Base-by-base conservation (phyloP, 352 stramenopile genomes). In the Peronospora destructor region DNA sequence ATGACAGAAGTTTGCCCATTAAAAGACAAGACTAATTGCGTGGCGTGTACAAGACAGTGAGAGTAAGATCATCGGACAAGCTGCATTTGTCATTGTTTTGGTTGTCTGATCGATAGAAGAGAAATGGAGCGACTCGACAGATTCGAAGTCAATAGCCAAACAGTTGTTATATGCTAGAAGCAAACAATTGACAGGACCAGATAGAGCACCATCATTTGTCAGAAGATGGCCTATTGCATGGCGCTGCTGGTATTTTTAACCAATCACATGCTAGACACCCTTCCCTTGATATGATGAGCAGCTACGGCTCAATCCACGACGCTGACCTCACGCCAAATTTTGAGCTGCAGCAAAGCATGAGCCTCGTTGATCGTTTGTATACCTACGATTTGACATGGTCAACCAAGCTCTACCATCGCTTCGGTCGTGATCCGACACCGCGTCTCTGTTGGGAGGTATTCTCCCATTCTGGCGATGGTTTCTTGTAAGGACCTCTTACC, bases 401-500 rank as follows among this genome's bases (percentile, higher is more conserved):
- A 52, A 79, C 76, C 59, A 70, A 78, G 42, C 45, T 82, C 21
- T 87, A 85, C 68, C 76, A 84, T 45, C 67, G 68, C 41, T 88
- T 84, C 49, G 76, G 76, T 2, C 68, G 68, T 34, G 54, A 69
- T 44, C 57, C 61, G 19, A 68, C 44, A 17, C 49, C 56, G 38
- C 71, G 75, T 6, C 49, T 84, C n/a, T 67, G 76, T 37, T 86
- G 76, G 76, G 82, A 92, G 51, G 54, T 85, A 48, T 73, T 91
- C 64, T 89, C 75, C 37, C 76, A 89, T 55, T 83, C 82, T 29
- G 76, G 82, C 57, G 82, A 92, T 62, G 82, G 82, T 33, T 85
- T 92, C 64, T 53, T 91, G 76, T 91, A 72, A 63, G 76, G 12
- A 16, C 6, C 40, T 34, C n/a, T 28, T 17, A 19, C 6, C 12